phyloP scores from a whole-genome alignment of 192 early-diverging fungal genomes.

The Mortierella claussenii region DNA sequence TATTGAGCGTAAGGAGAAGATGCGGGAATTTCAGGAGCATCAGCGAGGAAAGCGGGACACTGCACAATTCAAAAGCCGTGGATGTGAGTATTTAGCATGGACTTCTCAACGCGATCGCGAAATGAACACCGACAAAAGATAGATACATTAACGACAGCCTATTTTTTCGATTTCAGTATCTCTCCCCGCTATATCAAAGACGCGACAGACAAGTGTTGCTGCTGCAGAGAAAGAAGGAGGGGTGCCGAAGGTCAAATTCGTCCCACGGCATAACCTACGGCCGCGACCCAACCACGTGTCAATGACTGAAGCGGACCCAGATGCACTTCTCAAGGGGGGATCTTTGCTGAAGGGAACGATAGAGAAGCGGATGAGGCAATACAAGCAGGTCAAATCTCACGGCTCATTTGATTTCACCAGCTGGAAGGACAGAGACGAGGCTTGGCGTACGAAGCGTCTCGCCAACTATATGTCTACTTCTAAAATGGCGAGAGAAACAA shows the following conservation, averaged over 20 bases:
- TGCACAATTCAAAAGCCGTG: conserved; percentile 41
- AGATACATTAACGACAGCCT: background rate
- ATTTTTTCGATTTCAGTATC: conserved; percentile 19
- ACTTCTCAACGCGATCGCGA: no score
- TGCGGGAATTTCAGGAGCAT: conserved; percentile 24
- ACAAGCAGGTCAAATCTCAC: conserved; percentile 30
- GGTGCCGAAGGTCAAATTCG: conserved; percentile 24
- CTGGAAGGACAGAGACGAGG: conserved; percentile 46
- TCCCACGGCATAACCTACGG: conserved; percentile 35
- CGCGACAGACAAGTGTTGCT: conserved; percentile 16
- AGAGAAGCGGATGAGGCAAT: conserved; percentile 38
- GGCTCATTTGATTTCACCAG: conserved; percentile 34
- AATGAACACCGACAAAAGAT: background rate
- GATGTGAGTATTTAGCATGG: conserved; percentile 44
- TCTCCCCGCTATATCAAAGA: conserved; percentile 41
- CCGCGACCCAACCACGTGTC: conserved; percentile 9
- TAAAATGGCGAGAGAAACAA: conserved; percentile 29
- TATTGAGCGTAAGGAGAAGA: conserved; percentile 28
- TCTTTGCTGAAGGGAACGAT: conserved; percentile 1
- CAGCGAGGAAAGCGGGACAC: conserved; percentile 36
- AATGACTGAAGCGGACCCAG: background rate
- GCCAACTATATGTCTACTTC: conserved; percentile 38
- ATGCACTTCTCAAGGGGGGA: background rate
- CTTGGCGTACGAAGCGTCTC: conserved; percentile 37
- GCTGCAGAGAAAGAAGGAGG: conserved; percentile 25